These are phyloP conservation scores for Fusarium sp. DNA, from an alignment of 2,329 filamentous ascomycete genomes.

Conservation along the genomic window DNA sequence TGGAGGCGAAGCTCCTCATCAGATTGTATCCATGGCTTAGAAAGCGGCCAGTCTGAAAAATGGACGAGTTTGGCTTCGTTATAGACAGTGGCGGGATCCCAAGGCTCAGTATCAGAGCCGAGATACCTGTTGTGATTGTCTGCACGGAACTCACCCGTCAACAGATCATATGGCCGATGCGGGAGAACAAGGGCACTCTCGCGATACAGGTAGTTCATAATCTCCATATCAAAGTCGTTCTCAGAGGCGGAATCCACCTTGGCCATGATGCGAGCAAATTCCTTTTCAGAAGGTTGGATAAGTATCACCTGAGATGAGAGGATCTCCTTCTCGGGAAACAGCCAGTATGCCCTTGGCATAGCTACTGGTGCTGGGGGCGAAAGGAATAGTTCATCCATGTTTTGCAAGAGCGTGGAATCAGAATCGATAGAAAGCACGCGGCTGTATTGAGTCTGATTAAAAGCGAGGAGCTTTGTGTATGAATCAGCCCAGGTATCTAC, in stretches of 20 bases:
- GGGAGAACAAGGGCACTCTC: slow-evolving; percentile 69
- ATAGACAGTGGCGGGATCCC: slow-evolving; percentile 64
- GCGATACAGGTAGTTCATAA: slow-evolving; percentile 70
- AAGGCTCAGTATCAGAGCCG: slow-evolving; percentile 57
- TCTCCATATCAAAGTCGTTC: slow-evolving; percentile 71
- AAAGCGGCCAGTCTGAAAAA: slow-evolving; percentile 77
- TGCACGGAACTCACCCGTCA: slow-evolving; percentile 70
- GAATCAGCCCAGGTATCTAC: slow-evolving; percentile 69
- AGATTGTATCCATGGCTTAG: slow-evolving; percentile 62
- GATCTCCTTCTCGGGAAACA: slow-evolving; percentile 59
- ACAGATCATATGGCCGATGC: slow-evolving; percentile 69
- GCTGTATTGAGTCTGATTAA: slow-evolving; percentile 70
- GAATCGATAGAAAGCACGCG: slow-evolving; percentile 65
- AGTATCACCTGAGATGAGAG: slow-evolving; percentile 70
- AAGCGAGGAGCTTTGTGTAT: slow-evolving; percentile 74
- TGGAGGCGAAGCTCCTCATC: slow-evolving; percentile 10
- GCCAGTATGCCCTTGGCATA: slow-evolving; percentile 79
- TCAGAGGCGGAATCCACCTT: slow-evolving; percentile 38
- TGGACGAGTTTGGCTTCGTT: slow-evolving; percentile 73
- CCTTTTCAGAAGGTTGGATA: slow-evolving; percentile 65
- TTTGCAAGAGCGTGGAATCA: slow-evolving; percentile 68
- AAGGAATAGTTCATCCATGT: slow-evolving; percentile 77
- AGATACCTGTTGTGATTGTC: slow-evolving; percentile 58
- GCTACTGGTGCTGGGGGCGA: slow-evolving; percentile 69
- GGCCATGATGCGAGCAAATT: slow-evolving; percentile 54